Base-by-base conservation (phyloP, 2,329 filamentous ascomycete genomes). In the Diaporthe capsici region DNA sequence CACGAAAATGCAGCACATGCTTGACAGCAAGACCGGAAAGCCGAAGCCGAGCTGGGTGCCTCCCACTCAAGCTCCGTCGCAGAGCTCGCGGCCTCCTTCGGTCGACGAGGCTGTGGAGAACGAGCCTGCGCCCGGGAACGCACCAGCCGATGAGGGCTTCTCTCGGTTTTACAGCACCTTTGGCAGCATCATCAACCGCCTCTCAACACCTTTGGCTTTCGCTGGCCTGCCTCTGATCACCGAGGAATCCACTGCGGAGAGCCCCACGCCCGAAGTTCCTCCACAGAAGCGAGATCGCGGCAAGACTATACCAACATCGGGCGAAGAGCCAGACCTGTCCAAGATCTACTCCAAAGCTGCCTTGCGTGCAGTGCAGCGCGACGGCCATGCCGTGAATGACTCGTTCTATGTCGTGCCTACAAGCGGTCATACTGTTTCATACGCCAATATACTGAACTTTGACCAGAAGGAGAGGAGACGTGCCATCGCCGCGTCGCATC, bases 381-480 rank as follows among this genome's bases (percentile, higher is more conserved):
- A 93, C 42, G 91, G 91, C 0, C 89, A 92, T 39, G 88, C 89
- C 22, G 86, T 90, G 22, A 90, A 89, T 75, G 94, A 94, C 80
- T 97, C 94, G 12, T 99, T 99, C 86, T 98, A 98, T 82, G 94
- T 98, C 1, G 97, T 99, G 1, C 97, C 96, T 5, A 94, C 94
- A 0, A 95, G 94, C 25, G 96, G 97, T 7, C 95, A 96, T 78
- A 98, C 95, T 3, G 93, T 96, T 76, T 97, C 95, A 0, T 99
- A 98, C 81, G 96, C 97, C 60, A 95, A 94, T 77, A 98, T 99
- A 71, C 87, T 98, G 28, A 93, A 88, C 57, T 92, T 91, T 79
- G 91, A 90, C 49, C 90, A 92, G 78, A 93, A 93, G 80, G 92
- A 93, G 81, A 92, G 90, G 82, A 87, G 91, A 12, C 90, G 91